Conservation (phyloP, 306 rosid genomes). For the Hippophae gyantsensis region DNA sequence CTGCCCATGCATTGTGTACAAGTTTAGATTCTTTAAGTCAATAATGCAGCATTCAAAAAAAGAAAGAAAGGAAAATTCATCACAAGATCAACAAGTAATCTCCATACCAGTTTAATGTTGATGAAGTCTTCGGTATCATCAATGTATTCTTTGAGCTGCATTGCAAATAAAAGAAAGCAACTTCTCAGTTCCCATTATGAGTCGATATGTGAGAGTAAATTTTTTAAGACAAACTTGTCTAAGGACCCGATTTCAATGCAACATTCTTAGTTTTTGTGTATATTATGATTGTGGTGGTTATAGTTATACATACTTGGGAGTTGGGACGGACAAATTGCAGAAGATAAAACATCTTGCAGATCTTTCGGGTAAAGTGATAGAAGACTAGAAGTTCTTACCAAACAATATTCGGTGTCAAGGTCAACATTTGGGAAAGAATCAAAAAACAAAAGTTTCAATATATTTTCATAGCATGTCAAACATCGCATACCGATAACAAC, state of each 20-base stretch:
- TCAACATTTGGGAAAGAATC: not conserved
- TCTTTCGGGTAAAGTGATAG: no score
- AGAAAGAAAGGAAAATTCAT: slow-evolving; percentile 5
- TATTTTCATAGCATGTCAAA: slow-evolving; percentile 16
- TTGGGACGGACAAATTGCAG: no score
- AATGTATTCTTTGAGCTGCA: slow-evolving; percentile 46
- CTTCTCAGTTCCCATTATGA: slow-evolving; percentile 7
- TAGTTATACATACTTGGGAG: no score
- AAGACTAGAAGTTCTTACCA: no score
- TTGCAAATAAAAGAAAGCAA: slow-evolving; percentile 19
- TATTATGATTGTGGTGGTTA: no score
- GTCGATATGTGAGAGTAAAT: slow-evolving; percentile 1
- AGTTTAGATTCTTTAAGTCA: not conserved
- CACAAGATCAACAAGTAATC: slow-evolving; percentile 8
- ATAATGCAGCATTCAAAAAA: slow-evolving; percentile 16
- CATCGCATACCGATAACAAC: slow-evolving; percentile 34
- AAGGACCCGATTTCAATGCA: slow-evolving; percentile 7
- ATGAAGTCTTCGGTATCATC: slow-evolving; percentile 47
- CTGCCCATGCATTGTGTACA: slow-evolving; percentile 35
- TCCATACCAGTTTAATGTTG: slow-evolving; percentile 38
- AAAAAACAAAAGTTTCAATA: slow-evolving; percentile 7
- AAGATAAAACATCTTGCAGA: no score
- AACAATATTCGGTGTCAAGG: no score
- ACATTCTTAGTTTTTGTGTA: no score
- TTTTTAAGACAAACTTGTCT: not conserved